Base-by-base conservation (phyloP, 495 filamentous ascomycete genomes). In the Neurospora hispaniola region DNA sequence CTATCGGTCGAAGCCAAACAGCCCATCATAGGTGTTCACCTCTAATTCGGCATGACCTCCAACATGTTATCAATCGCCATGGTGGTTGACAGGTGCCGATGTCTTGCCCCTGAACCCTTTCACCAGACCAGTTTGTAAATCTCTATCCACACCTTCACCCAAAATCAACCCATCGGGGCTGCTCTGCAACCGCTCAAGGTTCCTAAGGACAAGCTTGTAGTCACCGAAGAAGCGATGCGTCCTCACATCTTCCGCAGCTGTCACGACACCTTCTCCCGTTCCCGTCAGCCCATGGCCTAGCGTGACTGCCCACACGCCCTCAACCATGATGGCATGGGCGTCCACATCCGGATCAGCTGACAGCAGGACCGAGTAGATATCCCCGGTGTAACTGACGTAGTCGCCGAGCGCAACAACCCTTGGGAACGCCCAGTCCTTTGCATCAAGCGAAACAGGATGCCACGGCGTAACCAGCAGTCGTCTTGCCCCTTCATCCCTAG, bases 191-290 rank as follows among this genome's bases (percentile, higher is more conserved):
- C 66, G 71, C 41, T 69, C 59, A 59, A 85, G 43, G 38, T 76
- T 79, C 39, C 48, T 71, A 9, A 69, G 46, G 1, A 86, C 82
- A 31, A 72, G 75, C 18, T 73, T 70, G 46, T 84, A 82, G 70
- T 82, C 73, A 35, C 84, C 84, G 39, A 84, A 78, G 76, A 86
- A 85, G 66, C 39, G 54, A 73, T 86, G 84, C 1, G 75, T 80
- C 62, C 84, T 80, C 12, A 78, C 76, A 74, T 85, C 83, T 5
- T 38, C 18, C 5, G 18, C 41, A 7, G 4, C 68, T 16, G 31
- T 39, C 27, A 43, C 42, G 0, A 18, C 70, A 23, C 9, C 66
- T 31, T 39, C 39, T 42, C 7, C 27, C 54, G 16, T 38, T 18
- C 70, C 72, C 10, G 71, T 74, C n/a, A 82, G 38, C 4, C 84